Conservation (phyloP, 129 eudicot species). For the Heracleum sosnowskyi region DNA sequence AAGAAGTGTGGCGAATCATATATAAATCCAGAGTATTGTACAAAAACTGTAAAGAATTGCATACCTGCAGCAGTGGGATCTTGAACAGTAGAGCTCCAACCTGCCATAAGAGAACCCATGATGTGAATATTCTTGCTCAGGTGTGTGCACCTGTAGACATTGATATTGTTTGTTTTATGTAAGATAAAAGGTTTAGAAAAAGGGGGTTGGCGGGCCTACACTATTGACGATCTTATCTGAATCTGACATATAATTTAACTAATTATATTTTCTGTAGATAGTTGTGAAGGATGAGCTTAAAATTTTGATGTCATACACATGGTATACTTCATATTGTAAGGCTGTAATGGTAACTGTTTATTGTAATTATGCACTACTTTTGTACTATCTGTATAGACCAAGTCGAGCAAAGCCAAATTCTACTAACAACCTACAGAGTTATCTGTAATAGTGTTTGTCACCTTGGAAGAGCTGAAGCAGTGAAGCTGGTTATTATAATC, state of each 20-base stretch:
- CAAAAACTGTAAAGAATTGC: not conserved
- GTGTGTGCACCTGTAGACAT: not conserved
- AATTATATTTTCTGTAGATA: not conserved
- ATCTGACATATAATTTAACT: not conserved
- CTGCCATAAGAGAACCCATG: slow-evolving; percentile 83
- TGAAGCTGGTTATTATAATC: too few relatives aligned
- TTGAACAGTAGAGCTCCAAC: slow-evolving; percentile 58
- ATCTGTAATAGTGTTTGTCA: too few relatives aligned
- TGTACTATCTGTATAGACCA: not conserved
- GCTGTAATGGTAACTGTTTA: not conserved
- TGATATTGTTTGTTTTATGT: not conserved
- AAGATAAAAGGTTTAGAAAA: not conserved
- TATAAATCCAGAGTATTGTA: not conserved
- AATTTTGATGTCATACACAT: not conserved
- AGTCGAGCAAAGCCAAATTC: not conserved
- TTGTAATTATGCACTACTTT: not conserved
- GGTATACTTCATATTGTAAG: not conserved
- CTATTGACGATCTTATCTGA: not conserved
- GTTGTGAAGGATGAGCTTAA: not conserved
- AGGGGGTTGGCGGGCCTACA: not conserved
- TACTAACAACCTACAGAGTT: not conserved
- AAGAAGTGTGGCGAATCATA: not conserved
- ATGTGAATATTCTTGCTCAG: not conserved
- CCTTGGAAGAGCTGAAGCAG: too few relatives aligned
- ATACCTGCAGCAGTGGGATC: slow-evolving; percentile 44